Evolutionary conservation across 495 filamentous ascomycete genomes (phyloP).

Genomic region (Baudoinia panamericana): DNA sequence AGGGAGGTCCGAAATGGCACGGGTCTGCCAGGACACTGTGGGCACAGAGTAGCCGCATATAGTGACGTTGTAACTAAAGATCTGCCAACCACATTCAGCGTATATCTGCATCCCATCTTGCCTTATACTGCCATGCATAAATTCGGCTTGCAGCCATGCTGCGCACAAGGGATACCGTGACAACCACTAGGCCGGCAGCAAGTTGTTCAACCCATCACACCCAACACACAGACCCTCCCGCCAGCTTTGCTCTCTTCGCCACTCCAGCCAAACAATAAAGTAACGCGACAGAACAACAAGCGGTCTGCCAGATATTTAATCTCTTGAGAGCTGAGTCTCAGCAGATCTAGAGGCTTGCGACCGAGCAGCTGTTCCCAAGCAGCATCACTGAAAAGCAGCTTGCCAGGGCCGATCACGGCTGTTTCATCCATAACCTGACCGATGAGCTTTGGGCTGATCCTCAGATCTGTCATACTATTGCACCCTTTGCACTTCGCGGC

Average conservation of each 20-base stretch:
- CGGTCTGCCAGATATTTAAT: conserved; percentile 37
- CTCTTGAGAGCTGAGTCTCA: conserved; percentile 17
- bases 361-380: conserved; percentile 45
- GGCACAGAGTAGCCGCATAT: too few species aligned
- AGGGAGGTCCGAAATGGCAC: too few species aligned
- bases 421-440: conserved; percentile 45
- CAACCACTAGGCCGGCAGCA: too few species aligned
- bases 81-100: too few species aligned
- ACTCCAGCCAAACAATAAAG: conserved; percentile 39
- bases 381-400: conserved; percentile 38
- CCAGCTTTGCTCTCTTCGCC: conserved; percentile 18
- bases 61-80: too few species aligned
- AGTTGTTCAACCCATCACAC: conserved; percentile 2
- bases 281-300: conserved; percentile 39
- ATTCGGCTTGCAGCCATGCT: too few species aligned
- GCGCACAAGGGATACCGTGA: too few species aligned
- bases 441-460: conserved; percentile 43
- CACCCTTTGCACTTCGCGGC: conserved; percentile 41
- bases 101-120: too few species aligned
- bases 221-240: conserved; percentile 16
- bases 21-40: too few species aligned
- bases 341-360: conserved; percentile 27
- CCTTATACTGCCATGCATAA: too few species aligned
- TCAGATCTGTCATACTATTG: conserved; percentile 30
- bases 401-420: conserved; percentile 34